Percentiles rank a stretch among this genome's conserved stretches.
Evolutionary conservation across 768 basidiomycete genomes (phyloP).

Genomic region (Pleurotus sapidus): DNA sequence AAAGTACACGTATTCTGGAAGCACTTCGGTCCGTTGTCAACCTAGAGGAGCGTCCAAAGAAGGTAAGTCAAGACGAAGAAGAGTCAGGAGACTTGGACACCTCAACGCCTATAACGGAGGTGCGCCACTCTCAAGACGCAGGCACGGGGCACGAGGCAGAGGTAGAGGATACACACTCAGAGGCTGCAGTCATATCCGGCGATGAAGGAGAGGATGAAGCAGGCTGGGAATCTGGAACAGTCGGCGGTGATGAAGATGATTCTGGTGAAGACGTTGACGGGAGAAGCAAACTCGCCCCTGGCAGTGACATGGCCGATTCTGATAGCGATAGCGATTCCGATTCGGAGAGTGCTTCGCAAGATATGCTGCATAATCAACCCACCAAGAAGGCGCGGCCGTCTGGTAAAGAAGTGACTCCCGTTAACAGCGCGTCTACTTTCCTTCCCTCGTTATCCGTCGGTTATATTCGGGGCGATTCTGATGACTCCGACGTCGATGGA

Average conservation of each 20-base stretch:
- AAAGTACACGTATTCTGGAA: slow-evolving; percentile 49
- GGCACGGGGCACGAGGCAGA: slow-evolving; percentile 18
- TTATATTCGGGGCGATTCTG: slow-evolving; percentile 76
- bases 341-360: slow-evolving; percentile 24
- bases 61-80: background rate
- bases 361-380: slow-evolving; percentile 20
- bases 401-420: background rate
- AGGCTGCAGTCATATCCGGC: slow-evolving; percentile 9
- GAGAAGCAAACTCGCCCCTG: slow-evolving; percentile 12
- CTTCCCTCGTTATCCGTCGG: slow-evolving; percentile 88
- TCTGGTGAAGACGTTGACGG: slow-evolving; percentile 23
- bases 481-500: slow-evolving; percentile 76
- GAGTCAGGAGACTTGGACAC: slow-evolving; percentile 9
- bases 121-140: slow-evolving; percentile 14
- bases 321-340: slow-evolving; percentile 21
- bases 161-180: slow-evolving; percentile 15
- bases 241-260: slow-evolving; percentile 30
- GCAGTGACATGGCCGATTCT: slow-evolving; percentile 18
- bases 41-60: slow-evolving; percentile 16
- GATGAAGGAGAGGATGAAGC: slow-evolving; percentile 24
- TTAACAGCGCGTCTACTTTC: slow-evolving; percentile 50
- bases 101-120: slow-evolving; percentile 23
- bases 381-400: slow-evolving; percentile 18
- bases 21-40: slow-evolving; percentile 43
- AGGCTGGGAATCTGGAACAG: slow-evolving; percentile 42